Base-by-base conservation (phyloP, 2,329 filamentous ascomycete species). In the Zasmidium angulare region DNA sequence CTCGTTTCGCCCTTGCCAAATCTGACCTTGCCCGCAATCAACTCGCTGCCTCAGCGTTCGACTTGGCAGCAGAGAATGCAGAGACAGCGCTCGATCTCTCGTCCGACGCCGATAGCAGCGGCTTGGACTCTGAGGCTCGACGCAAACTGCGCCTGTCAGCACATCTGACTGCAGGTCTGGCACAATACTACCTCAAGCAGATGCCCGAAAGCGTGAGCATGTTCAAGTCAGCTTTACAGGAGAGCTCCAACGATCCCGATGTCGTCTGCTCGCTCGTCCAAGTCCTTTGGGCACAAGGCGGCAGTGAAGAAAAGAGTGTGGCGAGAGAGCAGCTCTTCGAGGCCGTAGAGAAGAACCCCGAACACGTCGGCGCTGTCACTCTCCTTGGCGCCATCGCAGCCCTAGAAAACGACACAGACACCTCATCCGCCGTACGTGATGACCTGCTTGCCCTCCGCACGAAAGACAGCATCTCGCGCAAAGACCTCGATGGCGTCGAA, bases 271-370 rank as follows among this genome's bases (percentile, higher is more conserved):
- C 97, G 12, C 81, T 98, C 12, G 90, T 93, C 0, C 91, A 98
- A 75, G 90, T 98, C 0, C 82, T 98, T 0, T 99, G 95, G 93
- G 93, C 93, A 0, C 91, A 91, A 64, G 92, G 90, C 9, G 86
- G 87, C 0, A 85, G 88, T 6, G 82, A 87, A 0, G 89, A 93
- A 56, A 86, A 88, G 50, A 85, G 88, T 52, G 86, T 89, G 62
- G 93, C 93, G 17, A 84, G 91, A 2, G 86, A 89, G 54, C 85
- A 90, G 63, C 82, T 99, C 0, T 93, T 96, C 69, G 87, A 87
- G 14, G 87, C 89, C 36, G 87, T 96, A 12, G 90, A 93, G 67
- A 82, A 80, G 53, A 78, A 89, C 52, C 85, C 90, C 0, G 84
- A 87, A 1, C 92, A 98, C 66, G 84, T 96, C 1, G 88, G 88